Conservation (phyloP, 257 asterid genomes). For the Schizonepeta tenuifolia region DNA sequence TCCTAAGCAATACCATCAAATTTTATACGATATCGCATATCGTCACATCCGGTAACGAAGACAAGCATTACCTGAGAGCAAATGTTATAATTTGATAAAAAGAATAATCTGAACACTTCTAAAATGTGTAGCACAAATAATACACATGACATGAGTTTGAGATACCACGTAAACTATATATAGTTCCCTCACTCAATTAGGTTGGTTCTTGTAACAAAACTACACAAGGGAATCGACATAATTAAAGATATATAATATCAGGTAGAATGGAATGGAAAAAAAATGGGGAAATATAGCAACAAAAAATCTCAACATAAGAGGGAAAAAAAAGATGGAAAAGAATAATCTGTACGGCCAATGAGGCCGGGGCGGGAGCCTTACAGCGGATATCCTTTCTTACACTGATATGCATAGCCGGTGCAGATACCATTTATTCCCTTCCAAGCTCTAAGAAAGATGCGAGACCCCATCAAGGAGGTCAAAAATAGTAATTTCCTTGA, state of each 20-base stretch:
- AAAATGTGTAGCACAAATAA: conserved; percentile 37
- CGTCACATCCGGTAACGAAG: too few species aligned
- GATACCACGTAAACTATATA: conserved; percentile 27
- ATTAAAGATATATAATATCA: conserved; percentile 20
- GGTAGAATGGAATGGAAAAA: conserved; percentile 13
- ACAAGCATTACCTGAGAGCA: too few species aligned
- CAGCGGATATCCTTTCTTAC: conserved; percentile 40
- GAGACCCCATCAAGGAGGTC: conserved; percentile 48
- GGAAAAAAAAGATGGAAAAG: conserved; percentile 39
- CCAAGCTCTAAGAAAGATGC: conserved; percentile 39
- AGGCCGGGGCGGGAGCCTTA: conserved; percentile 41
- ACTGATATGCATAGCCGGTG: conserved; percentile 34
- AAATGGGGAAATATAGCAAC: conserved; percentile 28
- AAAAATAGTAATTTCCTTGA: conserved; percentile 48
- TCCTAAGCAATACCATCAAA: too few species aligned
- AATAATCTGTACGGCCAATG: conserved; percentile 49
- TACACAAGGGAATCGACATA: conserved; percentile 25
- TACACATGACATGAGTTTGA: too few species aligned
- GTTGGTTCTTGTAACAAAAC: conserved; percentile 39
- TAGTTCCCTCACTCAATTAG: conserved; percentile 29
- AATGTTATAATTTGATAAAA: neutral
- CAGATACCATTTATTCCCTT: conserved; percentile 43
- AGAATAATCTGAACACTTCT: conserved; percentile 37
- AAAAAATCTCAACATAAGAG: conserved; percentile 24
- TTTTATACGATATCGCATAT: too few species aligned